Base-by-base conservation (phyloP, 2,329 filamentous ascomycete species). In the Diaporthe longicolla region DNA sequence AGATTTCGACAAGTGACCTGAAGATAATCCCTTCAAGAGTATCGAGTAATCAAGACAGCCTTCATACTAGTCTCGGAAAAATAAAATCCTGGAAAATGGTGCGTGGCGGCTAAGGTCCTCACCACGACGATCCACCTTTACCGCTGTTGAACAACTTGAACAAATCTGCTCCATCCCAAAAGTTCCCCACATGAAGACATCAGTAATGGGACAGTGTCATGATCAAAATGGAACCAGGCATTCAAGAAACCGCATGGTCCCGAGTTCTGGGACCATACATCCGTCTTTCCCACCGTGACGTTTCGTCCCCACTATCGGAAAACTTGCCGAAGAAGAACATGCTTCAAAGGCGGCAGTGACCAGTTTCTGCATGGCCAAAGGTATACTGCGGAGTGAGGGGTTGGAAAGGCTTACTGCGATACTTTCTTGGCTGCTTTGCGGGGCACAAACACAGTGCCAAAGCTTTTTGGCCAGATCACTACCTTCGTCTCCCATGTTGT, bases 351-450 rank as follows among this genome's bases (percentile, higher is more conserved):
- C 35, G 7, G 3, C n/a, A 40, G 35, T 13, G 35, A 24, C n/a
- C 15, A 37, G 13, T 24, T 24, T 40, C 13, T 24, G 3, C 35
- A 9, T 9, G 32, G 24, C 48, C 2, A 4, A 63, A 63, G n/a
- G 11, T 5, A 26, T 35, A 35, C 3, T 24, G 21, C 4, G 15
- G 40, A 43, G 40, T 43, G 40, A n/a, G 45, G 61, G 61, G 43
- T 11, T 21, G n/a, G 3, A 13, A n/a, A 50, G 7, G 43, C 21
- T 66, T 66, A 52, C 37, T 37, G 11, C n/a, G 19, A 66, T 1
- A 37, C 43, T 52, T 52, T 19, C 43, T 66, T 65, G 61, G 61
- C 61, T 26, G 61, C 24, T 15, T 24, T 15, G 61, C 61, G 61
- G 43, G 43, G 61, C 45, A 35, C 29, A 66, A 50, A 66, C 61